A percentile compares a stretch with the other conserved stretches of the same genome.
Conservation (phyloP, 2,329 filamentous ascomycete species). For the Penicillium janthinellum region DNA sequence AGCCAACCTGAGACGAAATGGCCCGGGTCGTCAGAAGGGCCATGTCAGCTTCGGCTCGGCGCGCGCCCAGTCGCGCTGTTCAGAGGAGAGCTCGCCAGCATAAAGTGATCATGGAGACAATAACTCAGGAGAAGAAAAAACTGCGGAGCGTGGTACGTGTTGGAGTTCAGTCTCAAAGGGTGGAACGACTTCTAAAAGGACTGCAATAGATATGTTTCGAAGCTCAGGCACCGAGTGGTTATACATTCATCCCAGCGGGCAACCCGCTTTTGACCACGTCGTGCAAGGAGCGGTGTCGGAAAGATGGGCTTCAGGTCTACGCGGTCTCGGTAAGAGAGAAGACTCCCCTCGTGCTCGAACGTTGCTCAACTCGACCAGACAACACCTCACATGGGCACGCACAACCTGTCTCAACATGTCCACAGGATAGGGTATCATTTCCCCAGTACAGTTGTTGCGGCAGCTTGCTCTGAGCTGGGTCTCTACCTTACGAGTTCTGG, state of each 20-base stretch:
- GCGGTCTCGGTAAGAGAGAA: constrained; percentile 60
- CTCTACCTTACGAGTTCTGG: constrained; percentile 50
- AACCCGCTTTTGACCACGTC: constrained; percentile 61
- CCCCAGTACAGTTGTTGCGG: constrained; percentile 59
- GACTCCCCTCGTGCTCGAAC: constrained; percentile 5
- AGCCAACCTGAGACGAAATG: constrained; percentile 33
- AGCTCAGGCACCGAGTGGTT: constrained; percentile 59
- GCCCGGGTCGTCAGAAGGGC: constrained; percentile 40
- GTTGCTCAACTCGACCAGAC: constrained; percentile 42
- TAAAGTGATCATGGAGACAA: constrained; percentile 61
- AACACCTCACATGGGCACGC: constrained; percentile 52
- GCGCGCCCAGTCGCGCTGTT: constrained; percentile 35
- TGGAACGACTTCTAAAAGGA: constrained; percentile 1
- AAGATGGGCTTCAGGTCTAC: constrained; percentile 56
- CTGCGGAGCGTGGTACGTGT: constrained; percentile 54
- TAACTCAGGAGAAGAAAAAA: constrained; percentile 63
- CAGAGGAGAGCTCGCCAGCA: constrained; percentile 47
- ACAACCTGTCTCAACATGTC: constrained; percentile 61
- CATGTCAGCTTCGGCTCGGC: constrained; percentile 37
- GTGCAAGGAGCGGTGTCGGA: constrained; percentile 62
- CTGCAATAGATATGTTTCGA: constrained; percentile 56
- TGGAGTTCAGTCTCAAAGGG: neutral
- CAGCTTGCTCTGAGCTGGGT: constrained; percentile 55
- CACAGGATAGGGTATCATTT: constrained; percentile 66
- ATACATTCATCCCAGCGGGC: constrained; percentile 62